Evolutionary conservation across 1,139 yeast species (phyloP).

Genomic region (Debaryomyces psychrophilus): DNA sequence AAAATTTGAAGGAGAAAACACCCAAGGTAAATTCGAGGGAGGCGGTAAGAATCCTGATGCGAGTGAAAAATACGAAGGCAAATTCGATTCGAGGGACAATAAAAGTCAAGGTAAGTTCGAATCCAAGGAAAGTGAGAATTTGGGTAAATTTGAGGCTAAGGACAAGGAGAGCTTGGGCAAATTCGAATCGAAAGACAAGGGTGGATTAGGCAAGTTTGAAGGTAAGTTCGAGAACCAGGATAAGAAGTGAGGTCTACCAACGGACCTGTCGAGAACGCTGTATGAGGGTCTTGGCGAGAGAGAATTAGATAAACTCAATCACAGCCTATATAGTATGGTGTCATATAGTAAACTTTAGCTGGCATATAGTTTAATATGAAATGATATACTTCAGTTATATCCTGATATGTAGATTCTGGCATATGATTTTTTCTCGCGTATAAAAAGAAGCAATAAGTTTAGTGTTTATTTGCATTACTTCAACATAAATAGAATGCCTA

Average conservation of each 20-base stretch:
- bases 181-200: constrained; percentile 14
- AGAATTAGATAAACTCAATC: too few species aligned
- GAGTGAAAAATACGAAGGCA: constrained; percentile 13
- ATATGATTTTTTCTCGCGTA: constrained; percentile 5
- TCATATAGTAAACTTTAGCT: too few species aligned
- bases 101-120: constrained; percentile 20
- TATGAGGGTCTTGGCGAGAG: background rate
- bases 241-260: constrained; percentile 14
- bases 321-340: too few species aligned
- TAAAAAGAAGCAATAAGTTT: background rate
- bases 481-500: background rate
- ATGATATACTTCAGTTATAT: background rate
- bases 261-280: too few species aligned
- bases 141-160: constrained; percentile 21
- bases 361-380: background rate
- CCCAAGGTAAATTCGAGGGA: constrained; percentile 18
- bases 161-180: constrained; percentile 21
- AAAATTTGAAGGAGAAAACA: background rate
- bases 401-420: background rate
- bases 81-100: constrained; percentile 12
- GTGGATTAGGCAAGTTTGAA: constrained; percentile 19
- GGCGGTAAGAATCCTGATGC: constrained; percentile 15
- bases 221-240: constrained; percentile 12
- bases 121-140: constrained; percentile 19
- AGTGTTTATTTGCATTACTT: background rate